Evolutionary conservation across 2,329 filamentous ascomycete species (phyloP), one percentile per base, ranked within the genome.

Genomic region (Juglanconis sp.): DNA sequence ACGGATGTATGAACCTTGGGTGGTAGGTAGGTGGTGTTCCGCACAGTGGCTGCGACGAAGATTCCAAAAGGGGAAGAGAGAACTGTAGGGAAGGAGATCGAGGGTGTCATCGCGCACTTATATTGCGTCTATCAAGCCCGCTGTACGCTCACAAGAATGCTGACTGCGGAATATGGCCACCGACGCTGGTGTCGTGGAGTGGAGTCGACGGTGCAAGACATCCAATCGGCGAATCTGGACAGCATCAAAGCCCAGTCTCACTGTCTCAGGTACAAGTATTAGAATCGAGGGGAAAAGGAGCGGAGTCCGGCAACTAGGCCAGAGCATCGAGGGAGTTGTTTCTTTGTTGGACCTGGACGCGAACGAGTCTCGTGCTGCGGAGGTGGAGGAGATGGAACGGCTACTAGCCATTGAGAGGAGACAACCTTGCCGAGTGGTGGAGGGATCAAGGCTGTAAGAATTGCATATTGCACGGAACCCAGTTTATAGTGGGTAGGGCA

Each of bases 121-220:
- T 61, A 47, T n/a, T 50, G 30, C 24, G 48, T 49, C 40, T 53
- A 56, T 46, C 34, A 52, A 48, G 54, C 47, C 54, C 51, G 58
- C 46, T 57, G 15, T 34, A 32, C 36, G 53, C 31, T 40, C 54
- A 55, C 36, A 47, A 32, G 30, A 57, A 40, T 32, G 38, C 48
- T 40, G 57, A 59, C 36, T 57, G 52, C 51, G 58, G 47, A 52
- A 50, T 56, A 40, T 40, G 61, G 57, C 54, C 50, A 60, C 54
- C 61, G 57, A 63, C 35, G 34, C 34, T 61, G 58, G 58, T 49
- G 54, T 56, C 58, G 51, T 54, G 58, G 17, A 35, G 61, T 58
- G 54, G 61, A 53, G 51, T n/a, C 55, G 24, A 49, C 15, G 36
- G 5, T 42, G 10, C 46, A 42, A 49, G 50, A 36, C 31, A 50